Conservation (phyloP, 176 grass and related monocot genomes). For the Musa schizocarpa region DNA sequence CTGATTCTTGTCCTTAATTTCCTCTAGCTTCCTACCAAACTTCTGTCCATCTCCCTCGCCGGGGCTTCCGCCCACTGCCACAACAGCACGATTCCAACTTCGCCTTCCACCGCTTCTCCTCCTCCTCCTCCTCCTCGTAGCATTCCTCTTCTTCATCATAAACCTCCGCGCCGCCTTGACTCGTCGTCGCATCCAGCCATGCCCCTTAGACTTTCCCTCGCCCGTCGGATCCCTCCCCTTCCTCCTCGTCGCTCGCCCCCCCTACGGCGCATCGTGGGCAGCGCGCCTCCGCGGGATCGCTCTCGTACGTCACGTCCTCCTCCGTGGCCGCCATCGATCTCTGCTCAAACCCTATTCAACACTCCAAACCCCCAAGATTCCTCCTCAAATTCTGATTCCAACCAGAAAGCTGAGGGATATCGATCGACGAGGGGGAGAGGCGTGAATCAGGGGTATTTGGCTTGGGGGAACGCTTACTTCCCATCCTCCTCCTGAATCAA, state of each 20-base stretch:
- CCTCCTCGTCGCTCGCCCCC: constrained; percentile 27
- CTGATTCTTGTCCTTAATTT: not conserved
- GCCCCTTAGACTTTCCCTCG: not conserved
- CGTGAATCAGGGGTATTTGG: not conserved
- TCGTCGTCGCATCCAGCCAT: constrained; percentile 10
- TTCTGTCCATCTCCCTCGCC: not conserved
- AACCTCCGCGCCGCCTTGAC: constrained; percentile 11
- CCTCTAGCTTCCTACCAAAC: not conserved
- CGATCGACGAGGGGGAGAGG: not conserved
- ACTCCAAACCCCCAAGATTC: not conserved
- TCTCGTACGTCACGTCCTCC: constrained; percentile 19
- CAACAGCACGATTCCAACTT: constrained; percentile 15
- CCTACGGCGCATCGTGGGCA: constrained; percentile 12
- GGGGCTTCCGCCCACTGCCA: constrained; percentile 10
- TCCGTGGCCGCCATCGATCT: not conserved
- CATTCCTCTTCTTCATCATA: constrained; percentile 39
- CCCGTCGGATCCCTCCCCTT: constrained; percentile 4
- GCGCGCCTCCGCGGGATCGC: constrained; percentile 22
- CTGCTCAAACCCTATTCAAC: not conserved
- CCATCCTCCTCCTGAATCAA: not conserved
- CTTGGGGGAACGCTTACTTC: not conserved
- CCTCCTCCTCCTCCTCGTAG: constrained; percentile 26
- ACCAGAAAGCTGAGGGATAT: not conserved
- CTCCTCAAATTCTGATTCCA: not conserved
- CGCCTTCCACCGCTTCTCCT: constrained; percentile 3